Evolutionary conservation across 1,139 yeast genomes (phyloP), one percentile per base, ranked within the genome.

Genomic region (Taiozyma sp.): DNA sequence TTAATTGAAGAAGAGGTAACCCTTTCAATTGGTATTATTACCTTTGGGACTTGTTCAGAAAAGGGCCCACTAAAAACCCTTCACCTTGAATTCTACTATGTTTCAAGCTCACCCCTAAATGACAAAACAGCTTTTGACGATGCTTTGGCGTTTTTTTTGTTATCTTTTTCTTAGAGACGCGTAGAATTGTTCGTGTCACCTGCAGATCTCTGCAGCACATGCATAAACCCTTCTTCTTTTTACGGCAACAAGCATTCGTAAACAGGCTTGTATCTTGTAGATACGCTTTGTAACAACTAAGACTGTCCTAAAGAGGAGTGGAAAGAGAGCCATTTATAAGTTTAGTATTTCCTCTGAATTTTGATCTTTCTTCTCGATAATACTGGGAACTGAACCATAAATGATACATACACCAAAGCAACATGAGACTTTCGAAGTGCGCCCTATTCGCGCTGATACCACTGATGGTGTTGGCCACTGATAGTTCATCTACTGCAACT

Each of bases 401-500:
- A 30, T 8, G n/a, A 24, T 24, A 24, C 27, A 3, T 5, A 32
- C 34, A n/a, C 19, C 19, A 30, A 30, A 30, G n/a, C 8, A 38
- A 19, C 24, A 38, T 38, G 41, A 38, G 41, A 38, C 16, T 38
- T 22, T 13, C 24, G 19, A 38, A 38, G 41, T 19, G 41, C 24
- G 24, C 24, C 5, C 24, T 38, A 10, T 14, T 38, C 7, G 24
- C 41, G 2, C 24, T 38, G 13, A 10, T 38, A 19, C 41, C 41
- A 16, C 13, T 38, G 10, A 19, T 38, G 24, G 41, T 14, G 24
- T 19, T 38, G 14, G 41, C 41, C 10, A 24, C 13, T 12, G 41
- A 38, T 19, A 39, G 47, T 19, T 24, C 50, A 2, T 8, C 49
- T 14, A 19, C 47, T 16, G 13, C 48, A 22, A 8, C 49, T n/a